Evolutionary conservation across 78 protist species (phyloP).

Genomic region (Monocercomonoides exilis): DNA sequence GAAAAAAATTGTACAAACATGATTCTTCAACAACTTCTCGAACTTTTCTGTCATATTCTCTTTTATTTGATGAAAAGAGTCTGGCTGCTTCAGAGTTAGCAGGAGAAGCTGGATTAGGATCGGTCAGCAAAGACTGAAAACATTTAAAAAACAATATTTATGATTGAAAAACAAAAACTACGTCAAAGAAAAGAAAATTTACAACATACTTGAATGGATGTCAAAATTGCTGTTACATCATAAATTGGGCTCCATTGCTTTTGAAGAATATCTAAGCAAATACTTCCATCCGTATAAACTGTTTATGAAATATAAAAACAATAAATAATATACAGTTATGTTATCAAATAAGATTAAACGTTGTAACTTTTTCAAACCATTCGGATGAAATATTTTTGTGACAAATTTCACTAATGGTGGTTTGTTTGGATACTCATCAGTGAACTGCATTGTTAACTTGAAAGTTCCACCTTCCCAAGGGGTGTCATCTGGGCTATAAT

Average conservation of each 20-base stretch:
- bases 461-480: slow-evolving; percentile 98
- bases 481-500: slow-evolving; percentile 79
- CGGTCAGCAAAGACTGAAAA: slow-evolving; percentile 86
- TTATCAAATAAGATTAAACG: too few relatives aligned
- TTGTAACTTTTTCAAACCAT: slow-evolving; percentile 17
- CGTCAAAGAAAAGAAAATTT: too few relatives aligned
- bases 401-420: slow-evolving; percentile 91
- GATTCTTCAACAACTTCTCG: slow-evolving; percentile 75
- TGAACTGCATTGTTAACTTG: slow-evolving; percentile 81
- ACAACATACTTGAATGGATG: slow-evolving; percentile 62
- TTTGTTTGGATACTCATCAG: slow-evolving; percentile 96
- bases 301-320: neutral
- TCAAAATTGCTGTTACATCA: slow-evolving; percentile 94
- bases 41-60: slow-evolving; percentile 89
- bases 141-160: too few relatives aligned
- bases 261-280: slow-evolving; percentile 97
- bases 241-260: slow-evolving; percentile 97
- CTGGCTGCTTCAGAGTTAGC: slow-evolving; percentile 96
- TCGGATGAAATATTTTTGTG: slow-evolving; percentile 92
- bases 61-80: slow-evolving; percentile 68
- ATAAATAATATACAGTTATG: neutral
- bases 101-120: slow-evolving; percentile 98
- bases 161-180: too few relatives aligned
- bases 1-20: too few relatives aligned
- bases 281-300: slow-evolving; percentile 89